Percentiles rank a stretch among this genome's conserved stretches.
Conservation (phyloP, 305 asterid species). For the Fraxinus greggii region DNA sequence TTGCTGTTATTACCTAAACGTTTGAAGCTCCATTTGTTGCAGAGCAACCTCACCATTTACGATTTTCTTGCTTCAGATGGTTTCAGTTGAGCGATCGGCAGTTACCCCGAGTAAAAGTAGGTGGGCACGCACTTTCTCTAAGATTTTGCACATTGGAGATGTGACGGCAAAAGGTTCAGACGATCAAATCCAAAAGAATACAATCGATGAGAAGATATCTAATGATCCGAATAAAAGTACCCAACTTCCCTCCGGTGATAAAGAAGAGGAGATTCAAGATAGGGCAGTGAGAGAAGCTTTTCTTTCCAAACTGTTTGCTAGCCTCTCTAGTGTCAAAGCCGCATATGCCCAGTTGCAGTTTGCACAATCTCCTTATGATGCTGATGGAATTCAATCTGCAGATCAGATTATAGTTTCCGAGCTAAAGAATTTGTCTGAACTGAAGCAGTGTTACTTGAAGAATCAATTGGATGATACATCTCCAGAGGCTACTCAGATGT, state of each 20-base stretch:
- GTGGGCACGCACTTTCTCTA: slow-evolving; percentile 41
- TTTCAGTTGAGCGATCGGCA: slow-evolving; percentile 31
- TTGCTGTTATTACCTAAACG: background rate
- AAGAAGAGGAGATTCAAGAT: slow-evolving; percentile 29
- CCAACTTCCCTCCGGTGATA: slow-evolving; percentile 21
- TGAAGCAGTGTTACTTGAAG: slow-evolving; percentile 62
- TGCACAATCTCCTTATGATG: slow-evolving; percentile 77
- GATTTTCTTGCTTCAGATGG: slow-evolving; percentile 43
- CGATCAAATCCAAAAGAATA: slow-evolving; percentile 22
- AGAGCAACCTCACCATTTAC: background rate
- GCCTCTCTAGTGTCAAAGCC: slow-evolving; percentile 66
- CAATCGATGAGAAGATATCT: slow-evolving; percentile 31
- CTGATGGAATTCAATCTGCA: slow-evolving; percentile 73
- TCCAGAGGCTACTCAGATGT: slow-evolving; percentile 44
- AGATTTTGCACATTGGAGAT: slow-evolving; percentile 37
- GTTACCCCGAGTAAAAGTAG: slow-evolving; percentile 39
- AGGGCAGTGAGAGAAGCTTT: slow-evolving; percentile 53
- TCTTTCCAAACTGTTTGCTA: slow-evolving; percentile 70
- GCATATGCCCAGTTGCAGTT: slow-evolving; percentile 73
- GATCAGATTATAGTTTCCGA: slow-evolving; percentile 60
- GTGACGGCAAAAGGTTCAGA: slow-evolving; percentile 13
- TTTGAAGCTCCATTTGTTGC: background rate
- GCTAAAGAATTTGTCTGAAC: slow-evolving; percentile 63
- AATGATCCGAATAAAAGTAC: slow-evolving; percentile 24
- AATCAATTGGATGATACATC: slow-evolving; percentile 45